phyloP scores from a whole-genome alignment of 352 stramenopile genomes.

The Pythium rhizo-oryzae region DNA sequence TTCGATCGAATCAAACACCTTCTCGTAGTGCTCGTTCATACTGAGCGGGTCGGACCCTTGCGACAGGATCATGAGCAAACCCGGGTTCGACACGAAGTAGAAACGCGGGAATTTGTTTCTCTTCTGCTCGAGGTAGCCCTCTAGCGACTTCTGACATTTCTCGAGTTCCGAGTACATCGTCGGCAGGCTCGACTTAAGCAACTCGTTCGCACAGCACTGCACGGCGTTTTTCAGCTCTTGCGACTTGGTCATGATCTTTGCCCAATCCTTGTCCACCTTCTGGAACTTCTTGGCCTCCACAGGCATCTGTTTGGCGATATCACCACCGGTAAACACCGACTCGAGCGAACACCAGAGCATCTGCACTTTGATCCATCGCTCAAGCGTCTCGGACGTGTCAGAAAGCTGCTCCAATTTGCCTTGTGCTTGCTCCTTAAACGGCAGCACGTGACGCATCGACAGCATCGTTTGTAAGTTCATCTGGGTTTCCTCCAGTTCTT shows the following conservation, averaged over 20 bases:
- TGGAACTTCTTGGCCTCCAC: constrained; percentile 98
- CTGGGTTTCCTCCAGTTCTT: constrained; percentile 97
- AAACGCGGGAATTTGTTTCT: constrained; percentile 98
- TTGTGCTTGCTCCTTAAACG: constrained; percentile 96
- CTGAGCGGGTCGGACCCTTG: constrained; percentile 96
- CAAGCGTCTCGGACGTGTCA: constrained; percentile 97
- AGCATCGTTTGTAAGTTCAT: constrained; percentile 99
- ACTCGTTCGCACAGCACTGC: constrained; percentile 94
- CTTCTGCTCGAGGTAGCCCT: constrained; percentile 99
- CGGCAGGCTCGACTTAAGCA: constrained; percentile 96
- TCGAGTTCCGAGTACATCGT: constrained; percentile 98
- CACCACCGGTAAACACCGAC: constrained; percentile 97
- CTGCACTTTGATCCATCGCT: constrained; percentile 98
- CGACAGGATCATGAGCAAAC: constrained; percentile 97
- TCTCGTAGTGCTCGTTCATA: constrained; percentile 99
- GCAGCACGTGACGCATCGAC: constrained; percentile 96
- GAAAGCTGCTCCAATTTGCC: constrained; percentile 94
- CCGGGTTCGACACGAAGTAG: constrained; percentile 99
- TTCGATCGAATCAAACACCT: constrained; percentile 99
- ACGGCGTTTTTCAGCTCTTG: constrained; percentile 92
- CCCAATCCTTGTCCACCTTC: constrained; percentile 98
- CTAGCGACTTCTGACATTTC: constrained; percentile 98
- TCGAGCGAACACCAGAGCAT: constrained; percentile 99
- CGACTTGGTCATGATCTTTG: constrained; percentile 97
- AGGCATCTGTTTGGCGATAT: constrained; percentile 99